phyloP scores from a whole-genome alignment of 108 stramenopile species.

The Mediolabrus comicus region DNA sequence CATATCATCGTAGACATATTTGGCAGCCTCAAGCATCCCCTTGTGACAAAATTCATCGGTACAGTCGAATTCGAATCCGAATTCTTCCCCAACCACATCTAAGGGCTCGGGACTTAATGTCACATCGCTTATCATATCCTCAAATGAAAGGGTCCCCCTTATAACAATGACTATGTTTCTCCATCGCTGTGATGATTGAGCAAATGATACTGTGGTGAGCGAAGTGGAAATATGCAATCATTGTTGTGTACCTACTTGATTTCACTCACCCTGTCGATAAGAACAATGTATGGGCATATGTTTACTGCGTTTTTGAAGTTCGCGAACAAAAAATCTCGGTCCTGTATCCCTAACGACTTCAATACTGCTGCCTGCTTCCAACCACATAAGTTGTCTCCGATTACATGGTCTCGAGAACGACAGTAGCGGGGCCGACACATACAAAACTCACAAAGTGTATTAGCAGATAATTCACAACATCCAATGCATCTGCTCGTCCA shows the following conservation, averaged over 20 bases:
- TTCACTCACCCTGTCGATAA: background rate
- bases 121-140: slow-evolving; percentile 93
- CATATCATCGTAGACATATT: slow-evolving; percentile 84
- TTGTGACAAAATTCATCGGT: slow-evolving; percentile 77
- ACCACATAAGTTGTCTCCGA: slow-evolving; percentile 69
- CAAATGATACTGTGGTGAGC: background rate
- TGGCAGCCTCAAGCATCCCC: slow-evolving; percentile 78
- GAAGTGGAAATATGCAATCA: too few relatives aligned
- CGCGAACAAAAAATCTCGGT: slow-evolving; percentile 85
- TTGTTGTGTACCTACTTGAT: too few relatives aligned
- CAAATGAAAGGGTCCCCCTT: slow-evolving; percentile 92
- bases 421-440: slow-evolving; percentile 16
- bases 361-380: slow-evolving; percentile 73
- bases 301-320: slow-evolving; percentile 70
- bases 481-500: slow-evolving; percentile 78
- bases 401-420: slow-evolving; percentile 18
- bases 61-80: slow-evolving; percentile 85
- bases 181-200: slow-evolving; percentile 57
- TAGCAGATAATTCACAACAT: slow-evolving; percentile 43
- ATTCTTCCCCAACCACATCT: slow-evolving; percentile 70
- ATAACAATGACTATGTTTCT: slow-evolving; percentile 87
- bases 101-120: slow-evolving; percentile 75
- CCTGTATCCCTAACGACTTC: slow-evolving; percentile 66
- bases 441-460: slow-evolving; percentile 3
- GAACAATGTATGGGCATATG: background rate